Conservation (phyloP, 139 green algal genomes). For the Dunaliella primolecta region DNA sequence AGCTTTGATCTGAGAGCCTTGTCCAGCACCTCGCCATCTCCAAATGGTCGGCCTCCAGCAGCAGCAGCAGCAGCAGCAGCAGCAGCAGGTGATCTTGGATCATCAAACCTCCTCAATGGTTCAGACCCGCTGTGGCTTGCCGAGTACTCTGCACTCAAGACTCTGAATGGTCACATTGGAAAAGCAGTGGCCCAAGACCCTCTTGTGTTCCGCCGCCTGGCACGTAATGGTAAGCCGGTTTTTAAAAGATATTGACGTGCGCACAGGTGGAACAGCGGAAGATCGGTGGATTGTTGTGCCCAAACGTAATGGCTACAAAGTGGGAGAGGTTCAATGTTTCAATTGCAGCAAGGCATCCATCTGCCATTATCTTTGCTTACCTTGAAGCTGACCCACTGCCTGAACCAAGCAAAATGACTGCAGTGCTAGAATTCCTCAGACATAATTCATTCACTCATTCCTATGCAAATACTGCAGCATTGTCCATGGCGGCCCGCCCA, state of each 20-base stretch:
- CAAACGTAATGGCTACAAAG: too few species aligned
- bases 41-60: not conserved
- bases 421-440: too few species aligned
- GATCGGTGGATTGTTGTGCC: too few species aligned
- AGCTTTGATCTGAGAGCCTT: not conserved
- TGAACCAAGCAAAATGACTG: not conserved
- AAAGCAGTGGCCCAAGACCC: not conserved
- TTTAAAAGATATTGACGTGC: not conserved
- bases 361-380: not conserved
- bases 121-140: not conserved
- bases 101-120: not conserved
- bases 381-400: not conserved
- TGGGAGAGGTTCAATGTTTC: too few species aligned
- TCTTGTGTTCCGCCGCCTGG: not conserved
- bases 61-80: slow-evolving; percentile 16
- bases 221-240: not conserved
- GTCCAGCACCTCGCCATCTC: not conserved
- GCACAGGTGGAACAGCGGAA: not conserved
- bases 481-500: not conserved
- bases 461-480: not conserved
- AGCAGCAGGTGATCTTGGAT: not conserved
- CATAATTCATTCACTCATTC: too few species aligned
- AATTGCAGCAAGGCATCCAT: too few species aligned
- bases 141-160: not conserved
- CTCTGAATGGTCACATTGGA: not conserved